phyloP scores from a whole-genome alignment of 768 basidiomycete genomes.

The Amanita subjunquillea region DNA sequence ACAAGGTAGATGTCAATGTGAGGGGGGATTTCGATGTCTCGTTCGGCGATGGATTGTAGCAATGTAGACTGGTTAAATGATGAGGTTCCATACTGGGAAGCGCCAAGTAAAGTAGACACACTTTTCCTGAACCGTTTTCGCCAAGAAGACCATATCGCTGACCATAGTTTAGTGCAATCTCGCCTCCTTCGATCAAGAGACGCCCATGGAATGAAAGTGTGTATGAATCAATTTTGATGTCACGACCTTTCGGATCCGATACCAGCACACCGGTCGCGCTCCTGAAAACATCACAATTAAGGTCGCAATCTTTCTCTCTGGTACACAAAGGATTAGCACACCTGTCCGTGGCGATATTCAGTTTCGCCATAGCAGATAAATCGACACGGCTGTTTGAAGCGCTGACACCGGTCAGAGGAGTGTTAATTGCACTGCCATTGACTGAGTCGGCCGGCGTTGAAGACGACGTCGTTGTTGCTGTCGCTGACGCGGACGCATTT shows the following conservation, averaged over 20 bases:
- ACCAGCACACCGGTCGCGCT: conserved; percentile 87
- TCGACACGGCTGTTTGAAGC: conserved; percentile 78
- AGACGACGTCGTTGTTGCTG: conserved; percentile 39
- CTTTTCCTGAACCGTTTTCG: conserved; percentile 99
- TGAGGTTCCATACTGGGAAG: not conserved
- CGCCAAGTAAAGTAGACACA: conserved; percentile 19
- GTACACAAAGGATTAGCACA: conserved; percentile 14
- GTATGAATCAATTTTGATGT: conserved; percentile 95
- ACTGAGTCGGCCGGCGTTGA: conserved; percentile 55
- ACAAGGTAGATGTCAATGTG: conserved; percentile 99
- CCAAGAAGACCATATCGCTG: conserved; percentile 93
- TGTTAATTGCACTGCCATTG: conserved; percentile 53
- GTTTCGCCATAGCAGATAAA: conserved; percentile 77
- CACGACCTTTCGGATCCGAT: conserved; percentile 85
- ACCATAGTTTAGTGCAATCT: conserved; percentile 79
- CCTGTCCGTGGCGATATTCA: conserved; percentile 87
- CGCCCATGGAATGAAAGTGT: conserved; percentile 97
- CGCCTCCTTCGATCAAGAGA: conserved; percentile 55
- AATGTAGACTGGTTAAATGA: conserved; percentile 67
- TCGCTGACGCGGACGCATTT: conserved; percentile 30
- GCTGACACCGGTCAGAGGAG: conserved; percentile 76
- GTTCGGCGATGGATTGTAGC: conserved; percentile 89
- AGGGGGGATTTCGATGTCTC: conserved; percentile 87
- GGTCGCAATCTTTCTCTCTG: not conserved
- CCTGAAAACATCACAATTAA: conserved; percentile 30